phyloP scores from a whole-genome alignment of 179 eudicot species.

The Patellifolia procumbens region DNA sequence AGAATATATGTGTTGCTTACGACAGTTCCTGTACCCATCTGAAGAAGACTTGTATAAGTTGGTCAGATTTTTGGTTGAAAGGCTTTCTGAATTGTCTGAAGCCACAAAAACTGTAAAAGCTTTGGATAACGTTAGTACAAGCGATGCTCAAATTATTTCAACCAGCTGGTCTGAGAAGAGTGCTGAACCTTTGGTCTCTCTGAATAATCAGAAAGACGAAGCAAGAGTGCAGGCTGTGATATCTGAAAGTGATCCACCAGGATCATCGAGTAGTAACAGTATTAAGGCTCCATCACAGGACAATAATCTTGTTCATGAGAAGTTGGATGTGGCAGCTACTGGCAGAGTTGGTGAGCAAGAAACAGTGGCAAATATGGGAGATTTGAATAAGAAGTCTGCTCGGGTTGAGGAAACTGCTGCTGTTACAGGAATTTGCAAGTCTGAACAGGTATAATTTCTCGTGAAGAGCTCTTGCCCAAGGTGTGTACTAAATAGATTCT shows the following conservation, averaged over 20 bases:
- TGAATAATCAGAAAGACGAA: constrained; percentile 17
- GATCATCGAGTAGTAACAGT: constrained; percentile 16
- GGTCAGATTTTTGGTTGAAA: constrained; percentile 54
- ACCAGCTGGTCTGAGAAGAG: constrained; percentile 16
- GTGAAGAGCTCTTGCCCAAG: constrained; percentile 18
- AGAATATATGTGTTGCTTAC: constrained; percentile 41
- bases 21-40: constrained; percentile 69
- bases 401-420: constrained; percentile 27
- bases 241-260: constrained; percentile 21
- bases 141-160: constrained; percentile 11
- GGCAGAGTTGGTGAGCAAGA: constrained; percentile 11
- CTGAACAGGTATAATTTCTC: constrained; percentile 16
- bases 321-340: constrained; percentile 16
- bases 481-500: not conserved
- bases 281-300: constrained; percentile 13
- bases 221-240: constrained; percentile 26
- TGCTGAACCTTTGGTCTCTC: constrained; percentile 11
- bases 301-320: not conserved
- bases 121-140: constrained; percentile 15
- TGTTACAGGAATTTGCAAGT: constrained; percentile 18
- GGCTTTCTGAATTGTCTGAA: constrained; percentile 48
- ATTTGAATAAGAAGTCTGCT: constrained; percentile 11
- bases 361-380: constrained; percentile 2
- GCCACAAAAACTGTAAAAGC: constrained; percentile 23
- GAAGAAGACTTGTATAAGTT: constrained; percentile 57